Percentiles rank a stretch among this genome's conserved stretches.
phyloP scores from a whole-genome alignment of 2,329 filamentous ascomycete genomes.

The Trichoderma hamatum region DNA sequence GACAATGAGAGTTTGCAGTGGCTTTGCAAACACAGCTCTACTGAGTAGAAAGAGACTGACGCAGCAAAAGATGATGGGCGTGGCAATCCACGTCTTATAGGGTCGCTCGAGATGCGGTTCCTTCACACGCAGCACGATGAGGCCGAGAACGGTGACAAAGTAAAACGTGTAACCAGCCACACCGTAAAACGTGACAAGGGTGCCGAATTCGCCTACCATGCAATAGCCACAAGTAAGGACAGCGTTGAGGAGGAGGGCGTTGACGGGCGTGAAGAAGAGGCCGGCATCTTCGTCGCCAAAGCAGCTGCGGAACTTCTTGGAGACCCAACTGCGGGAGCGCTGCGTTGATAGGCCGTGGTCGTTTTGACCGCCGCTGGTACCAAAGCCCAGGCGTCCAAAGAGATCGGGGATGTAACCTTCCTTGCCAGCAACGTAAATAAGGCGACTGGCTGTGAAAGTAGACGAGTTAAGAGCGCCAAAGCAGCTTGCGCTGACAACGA shows the following conservation, averaged over 20 bases:
- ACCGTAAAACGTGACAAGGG: conserved; percentile 93
- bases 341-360: conserved; percentile 47
- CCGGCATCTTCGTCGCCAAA: conserved; percentile 77
- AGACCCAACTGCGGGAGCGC: conserved; percentile 58
- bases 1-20: conserved; percentile 85
- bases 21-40: conserved; percentile 86
- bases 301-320: conserved; percentile 60
- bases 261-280: conserved; percentile 91
- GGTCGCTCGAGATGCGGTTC: conserved; percentile 88
- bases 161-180: conserved; percentile 98
- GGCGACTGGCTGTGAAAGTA: conserved; percentile 87
- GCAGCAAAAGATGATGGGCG: conserved; percentile 97
- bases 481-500: conserved; percentile 88
- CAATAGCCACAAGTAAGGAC: conserved; percentile 76
- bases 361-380: conserved; percentile 41
- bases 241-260: conserved; percentile 83
- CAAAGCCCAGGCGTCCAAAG: conserved; percentile 81
- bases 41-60: conserved; percentile 91
- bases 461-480: conserved; percentile 94
- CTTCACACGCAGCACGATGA: conserved; percentile 85
- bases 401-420: conserved; percentile 88
- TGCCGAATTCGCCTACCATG: conserved; percentile 84
- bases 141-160: conserved; percentile 89
- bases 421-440: conserved; percentile 92
- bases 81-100: conserved; percentile 95